Evolutionary conservation across 2,329 filamentous ascomycete species (phyloP), one percentile per base, ranked within the genome.

Genomic region (Thermoascus crustaceus): DNA sequence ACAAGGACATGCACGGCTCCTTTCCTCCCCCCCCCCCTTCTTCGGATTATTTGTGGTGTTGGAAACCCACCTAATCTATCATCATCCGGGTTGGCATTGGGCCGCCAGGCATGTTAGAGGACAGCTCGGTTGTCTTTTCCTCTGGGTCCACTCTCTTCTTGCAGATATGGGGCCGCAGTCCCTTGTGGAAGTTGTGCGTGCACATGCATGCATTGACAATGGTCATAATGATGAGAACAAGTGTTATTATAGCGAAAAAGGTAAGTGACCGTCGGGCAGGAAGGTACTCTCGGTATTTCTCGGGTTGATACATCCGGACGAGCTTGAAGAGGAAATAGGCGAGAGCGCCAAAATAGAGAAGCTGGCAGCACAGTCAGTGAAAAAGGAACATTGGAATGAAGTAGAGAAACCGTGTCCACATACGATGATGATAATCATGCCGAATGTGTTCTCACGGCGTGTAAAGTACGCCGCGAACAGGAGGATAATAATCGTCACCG

Each of bases 321-420:
- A 98, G 78, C 72, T 98, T 98, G 76, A 95, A 98, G 57, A 94
- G 75, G 70, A 98, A 98, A 68, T 96, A 98, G 38, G 80, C 85
- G 46, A 96, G 75, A 24, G 80, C 89, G 43, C 82, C 86, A 46
- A 94, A 80, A 64, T 94, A 95, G 38, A 95, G 73, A 34, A 88
- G 52, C 70, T 74, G 42, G 24, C 27, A 23, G 11, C n/a, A 16
- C 14, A 31, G 22, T 40, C 21, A 40, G n/a, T 22, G 7, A 21
- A 14, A 33, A 33, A 37, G 9, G 38, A 21, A 11, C 8, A 21
- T 11, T 16, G 13, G n/a, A 19, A 7, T 10, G n/a, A 36, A 11
- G 34, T 16, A 16, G 23, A 27, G 13, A 7, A 21, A 64, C n/a
- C n/a, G n/a, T n/a, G n/a, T n/a, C n/a, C n/a, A n/a, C 69, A 52